Evolutionary conservation across 1,284 basidiomycete genomes (phyloP).

Genomic region (Puccinia polysora): DNA sequence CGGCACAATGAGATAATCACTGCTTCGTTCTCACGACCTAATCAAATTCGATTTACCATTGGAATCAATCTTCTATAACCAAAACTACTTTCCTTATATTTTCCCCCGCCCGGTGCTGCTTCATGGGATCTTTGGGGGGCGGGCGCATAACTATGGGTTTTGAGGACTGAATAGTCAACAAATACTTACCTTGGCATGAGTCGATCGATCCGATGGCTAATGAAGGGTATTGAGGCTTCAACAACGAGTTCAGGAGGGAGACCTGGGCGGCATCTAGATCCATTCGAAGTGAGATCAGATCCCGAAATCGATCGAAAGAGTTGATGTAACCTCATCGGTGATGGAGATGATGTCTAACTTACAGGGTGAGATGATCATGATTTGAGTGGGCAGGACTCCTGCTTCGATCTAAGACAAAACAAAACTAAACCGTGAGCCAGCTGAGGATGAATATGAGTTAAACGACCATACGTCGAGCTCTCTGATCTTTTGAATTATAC

Average conservation of each 20-base stretch:
- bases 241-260: constrained; percentile 66
- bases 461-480: neutral
- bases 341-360: constrained; percentile 51
- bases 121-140: too few relatives aligned
- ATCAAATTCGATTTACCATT: too few relatives aligned
- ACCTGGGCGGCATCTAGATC: constrained; percentile 91
- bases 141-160: constrained; percentile 81
- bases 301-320: constrained; percentile 13
- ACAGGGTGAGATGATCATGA: constrained; percentile 84
- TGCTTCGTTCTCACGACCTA: constrained; percentile 59
- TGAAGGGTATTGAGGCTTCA: constrained; percentile 67
- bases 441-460: constrained; percentile 23
- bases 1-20: constrained; percentile 81
- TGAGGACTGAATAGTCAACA: neutral
- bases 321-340: neutral
- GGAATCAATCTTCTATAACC: too few relatives aligned
- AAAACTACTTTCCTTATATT: too few relatives aligned
- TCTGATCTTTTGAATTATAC: constrained; percentile 1
- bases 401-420: constrained; percentile 65
- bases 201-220: constrained; percentile 60
- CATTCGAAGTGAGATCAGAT: too few relatives aligned
- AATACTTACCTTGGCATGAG: constrained; percentile 20
- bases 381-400: constrained; percentile 68
- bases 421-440: neutral
- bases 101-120: too few relatives aligned